Evolutionary conservation across 345 rosid genomes (phyloP).

Genomic region (Nasturtium officinale): DNA sequence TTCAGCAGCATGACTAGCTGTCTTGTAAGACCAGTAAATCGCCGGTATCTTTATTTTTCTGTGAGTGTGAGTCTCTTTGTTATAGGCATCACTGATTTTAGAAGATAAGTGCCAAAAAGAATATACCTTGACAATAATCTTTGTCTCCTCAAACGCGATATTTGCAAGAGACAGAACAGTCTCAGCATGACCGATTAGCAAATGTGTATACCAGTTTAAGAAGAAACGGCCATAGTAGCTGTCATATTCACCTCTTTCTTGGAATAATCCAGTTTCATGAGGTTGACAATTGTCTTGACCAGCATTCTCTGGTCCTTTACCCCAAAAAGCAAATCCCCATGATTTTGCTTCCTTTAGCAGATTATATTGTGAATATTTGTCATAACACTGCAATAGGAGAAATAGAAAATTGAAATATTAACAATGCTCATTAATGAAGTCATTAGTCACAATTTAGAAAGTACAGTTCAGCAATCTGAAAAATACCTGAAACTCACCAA

Average conservation of each 20-base stretch:
- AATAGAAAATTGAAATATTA: neutral
- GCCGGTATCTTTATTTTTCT: slow-evolving; percentile 70
- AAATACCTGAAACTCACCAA: slow-evolving; percentile 98
- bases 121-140: slow-evolving; percentile 73
- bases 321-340: slow-evolving; percentile 85
- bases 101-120: neutral
- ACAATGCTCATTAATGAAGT: slow-evolving; percentile 7
- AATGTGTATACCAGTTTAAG: slow-evolving; percentile 84
- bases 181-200: slow-evolving; percentile 73
- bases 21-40: slow-evolving; percentile 88
- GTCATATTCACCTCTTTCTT: slow-evolving; percentile 92
- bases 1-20: slow-evolving; percentile 92
- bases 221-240: slow-evolving; percentile 94
- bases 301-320: slow-evolving; percentile 85
- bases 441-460: slow-evolving; percentile 17
- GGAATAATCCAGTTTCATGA: slow-evolving; percentile 90
- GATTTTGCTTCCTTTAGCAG: slow-evolving; percentile 73
- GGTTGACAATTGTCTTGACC: slow-evolving; percentile 90
- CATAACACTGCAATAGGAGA: slow-evolving; percentile 67
- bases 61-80: slow-evolving; percentile 7
- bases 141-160: slow-evolving; percentile 82
- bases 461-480: slow-evolving; percentile 18
- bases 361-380: slow-evolving; percentile 74
- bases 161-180: slow-evolving; percentile 78
- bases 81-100: neutral